Conservation (phyloP, 106 monocot species). For the Hemerocallis citrina region DNA sequence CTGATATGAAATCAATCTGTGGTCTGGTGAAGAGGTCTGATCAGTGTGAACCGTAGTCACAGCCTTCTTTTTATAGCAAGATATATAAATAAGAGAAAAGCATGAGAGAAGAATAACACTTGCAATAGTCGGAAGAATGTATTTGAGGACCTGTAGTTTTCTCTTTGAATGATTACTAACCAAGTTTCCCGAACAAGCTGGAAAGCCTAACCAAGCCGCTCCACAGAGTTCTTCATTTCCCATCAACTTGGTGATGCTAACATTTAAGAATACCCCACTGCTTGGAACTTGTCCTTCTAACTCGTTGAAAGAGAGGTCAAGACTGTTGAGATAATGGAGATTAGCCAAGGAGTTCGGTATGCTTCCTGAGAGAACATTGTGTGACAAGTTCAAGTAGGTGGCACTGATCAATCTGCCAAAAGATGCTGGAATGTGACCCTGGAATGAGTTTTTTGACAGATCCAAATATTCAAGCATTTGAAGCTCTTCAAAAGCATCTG, state of each 20-base stretch:
- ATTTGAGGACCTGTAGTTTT: neutral
- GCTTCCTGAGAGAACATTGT: slow-evolving; percentile 9
- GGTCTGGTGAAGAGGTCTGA: neutral
- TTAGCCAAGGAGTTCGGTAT: slow-evolving; percentile 1
- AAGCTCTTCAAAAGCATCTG: neutral
- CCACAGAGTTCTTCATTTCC: neutral
- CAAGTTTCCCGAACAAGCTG: neutral
- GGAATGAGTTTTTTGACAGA: slow-evolving; percentile 4
- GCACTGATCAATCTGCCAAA: slow-evolving; percentile 6
- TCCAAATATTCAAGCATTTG: neutral
- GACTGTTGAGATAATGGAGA: neutral
- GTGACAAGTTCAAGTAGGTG: slow-evolving; percentile 5
- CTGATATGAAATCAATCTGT: neutral
- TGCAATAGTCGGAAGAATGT: neutral
- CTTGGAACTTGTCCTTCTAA: neutral
- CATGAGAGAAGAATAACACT: neutral
- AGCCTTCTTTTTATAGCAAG: neutral
- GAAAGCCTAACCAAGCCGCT: neutral
- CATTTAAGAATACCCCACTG: neutral
- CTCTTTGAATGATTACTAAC: neutral
- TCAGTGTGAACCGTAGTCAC: neutral
- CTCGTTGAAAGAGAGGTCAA: neutral
- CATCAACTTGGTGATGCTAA: neutral
- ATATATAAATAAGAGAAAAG: neutral
- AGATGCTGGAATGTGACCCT: slow-evolving; percentile 10